Base-by-base conservation (phyloP, 495 filamentous ascomycete genomes). In the Halenospora varia region DNA sequence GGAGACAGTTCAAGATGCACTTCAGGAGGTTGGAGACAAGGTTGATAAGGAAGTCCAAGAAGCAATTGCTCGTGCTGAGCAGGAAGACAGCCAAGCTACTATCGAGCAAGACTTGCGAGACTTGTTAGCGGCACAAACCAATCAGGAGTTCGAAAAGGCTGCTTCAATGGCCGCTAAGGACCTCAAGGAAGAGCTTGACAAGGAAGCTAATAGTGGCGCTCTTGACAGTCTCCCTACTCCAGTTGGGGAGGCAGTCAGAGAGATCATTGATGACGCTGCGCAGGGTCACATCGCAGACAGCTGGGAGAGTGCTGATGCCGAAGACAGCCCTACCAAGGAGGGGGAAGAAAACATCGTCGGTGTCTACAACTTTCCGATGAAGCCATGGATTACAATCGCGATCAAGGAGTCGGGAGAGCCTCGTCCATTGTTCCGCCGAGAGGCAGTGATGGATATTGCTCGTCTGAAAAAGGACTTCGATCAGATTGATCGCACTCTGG, bases 381-480 rank as follows among this genome's bases (percentile, higher is more conserved):
- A 83, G 67, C 93, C 95, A 10, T 99, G 96, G 77, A 90, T 93
- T 48, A 84, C 92, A 19, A 92, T 99, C 69, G 72, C 64, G 24
- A 74, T 73, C 40, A 75, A 77, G 53, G 61, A 62, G n/a, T 68
- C 71, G 13, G 71, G 75, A n/a, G 71, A 73, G 25, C 54, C 71
- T 29, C 78, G 78, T 18, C 61, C 65, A 10, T 29, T 10, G 1
- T 63, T 68, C 57, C 57, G 60, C 59, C 82, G 87, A 50, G 88
- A 92, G 63, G 75, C 82, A 4, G 81, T 95, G 50, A 86, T 94
- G 70, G 87, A 92, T 61, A 92, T 99, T 70, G 92, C 93, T 40
- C 84, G 90, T 41, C 79, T 97, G 53, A 96, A 96, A 77, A 97
- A 97, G 72, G 89, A 94, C 6, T 97, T 97, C 63, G 95, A 99